Percentiles rank a stretch among this genome's conserved stretches.
These are phyloP conservation scores for Syzygium aromaticum DNA, from an alignment of 345 rosid species.

Conservation along the genomic window DNA sequence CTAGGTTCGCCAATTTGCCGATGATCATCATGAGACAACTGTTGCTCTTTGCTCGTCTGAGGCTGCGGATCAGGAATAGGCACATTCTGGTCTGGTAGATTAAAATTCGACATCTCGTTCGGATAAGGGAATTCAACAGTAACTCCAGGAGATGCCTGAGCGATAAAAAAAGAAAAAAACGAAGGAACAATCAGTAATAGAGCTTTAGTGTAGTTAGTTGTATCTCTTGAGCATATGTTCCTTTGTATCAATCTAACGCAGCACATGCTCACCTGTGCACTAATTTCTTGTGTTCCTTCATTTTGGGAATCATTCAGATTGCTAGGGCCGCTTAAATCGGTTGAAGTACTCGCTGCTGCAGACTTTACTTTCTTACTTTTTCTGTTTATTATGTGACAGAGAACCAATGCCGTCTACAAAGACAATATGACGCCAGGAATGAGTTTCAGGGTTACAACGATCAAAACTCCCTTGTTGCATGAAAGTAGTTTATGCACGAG, in stretches of 20 bases:
- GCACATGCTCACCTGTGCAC: neutral
- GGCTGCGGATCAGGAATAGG: neutral
- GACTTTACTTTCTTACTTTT: neutral
- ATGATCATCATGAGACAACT: neutral
- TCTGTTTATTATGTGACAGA: neutral
- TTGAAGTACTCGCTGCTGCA: neutral
- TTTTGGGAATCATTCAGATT: neutral
- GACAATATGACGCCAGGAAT: neutral
- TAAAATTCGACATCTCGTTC: neutral
- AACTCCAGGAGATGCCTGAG: neutral
- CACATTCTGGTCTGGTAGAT: neutral
- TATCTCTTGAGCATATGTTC: neutral
- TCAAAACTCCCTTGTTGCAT: neutral
- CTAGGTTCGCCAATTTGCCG: neutral
- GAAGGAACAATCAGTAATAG: neutral
- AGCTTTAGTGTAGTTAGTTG: neutral
- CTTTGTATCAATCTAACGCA: neutral
- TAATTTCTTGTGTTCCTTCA: neutral
- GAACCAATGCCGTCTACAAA: neutral
- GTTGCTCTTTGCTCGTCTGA: neutral
- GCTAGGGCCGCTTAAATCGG: neutral
- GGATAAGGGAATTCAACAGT: neutral
- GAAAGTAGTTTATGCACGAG: too few relatives aligned
- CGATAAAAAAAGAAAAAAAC: neutral
- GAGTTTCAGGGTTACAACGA: neutral